phyloP scores from a whole-genome alignment of 495 filamentous ascomycete species.

The Hyaloscypha hepaticicola region DNA sequence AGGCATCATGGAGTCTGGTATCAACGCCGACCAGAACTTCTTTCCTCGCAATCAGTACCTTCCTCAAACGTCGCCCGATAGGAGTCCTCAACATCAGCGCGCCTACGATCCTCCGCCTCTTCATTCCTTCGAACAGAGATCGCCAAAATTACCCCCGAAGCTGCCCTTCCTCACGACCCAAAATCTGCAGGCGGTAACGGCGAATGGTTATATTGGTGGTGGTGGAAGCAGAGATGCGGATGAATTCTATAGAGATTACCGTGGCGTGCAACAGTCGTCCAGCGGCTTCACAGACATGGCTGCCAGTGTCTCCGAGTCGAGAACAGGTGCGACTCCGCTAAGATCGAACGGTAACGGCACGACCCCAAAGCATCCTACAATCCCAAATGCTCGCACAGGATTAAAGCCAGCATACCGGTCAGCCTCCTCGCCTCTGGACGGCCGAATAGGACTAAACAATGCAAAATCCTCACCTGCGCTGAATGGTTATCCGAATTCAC shows the following conservation, averaged over 20 bases:
- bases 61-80: conserved; percentile 6
- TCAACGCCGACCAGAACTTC: conserved; percentile 34
- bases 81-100: conserved; percentile 12
- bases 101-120: conserved; percentile 22
- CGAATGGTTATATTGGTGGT: conserved; percentile 24
- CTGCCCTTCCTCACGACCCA: conserved; percentile 26
- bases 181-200: conserved; percentile 26
- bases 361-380: conserved; percentile 28
- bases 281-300: conserved; percentile 37
- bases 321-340: conserved; percentile 21
- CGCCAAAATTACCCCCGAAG: conserved; percentile 27
- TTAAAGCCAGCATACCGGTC: conserved; percentile 38
- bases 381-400: conserved; percentile 16
- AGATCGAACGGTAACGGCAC: conserved; percentile 32
- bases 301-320: conserved; percentile 15
- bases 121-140: conserved; percentile 15
- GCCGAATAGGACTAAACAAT: conserved; percentile 30
- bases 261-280: conserved; percentile 34
- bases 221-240: conserved; percentile 41
- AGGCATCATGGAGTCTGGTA: conserved; percentile 31
- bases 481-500: conserved; percentile 30
- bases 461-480: conserved; percentile 33
- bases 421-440: conserved; percentile 50
- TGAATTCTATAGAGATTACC: conserved; percentile 54
- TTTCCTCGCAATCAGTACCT: conserved; percentile 26